A percentile compares a stretch with the other conserved stretches of the same genome.
These are phyloP conservation scores for Penicillium turbatum DNA, from an alignment of 495 filamentous ascomycete species.

Conservation along the genomic window DNA sequence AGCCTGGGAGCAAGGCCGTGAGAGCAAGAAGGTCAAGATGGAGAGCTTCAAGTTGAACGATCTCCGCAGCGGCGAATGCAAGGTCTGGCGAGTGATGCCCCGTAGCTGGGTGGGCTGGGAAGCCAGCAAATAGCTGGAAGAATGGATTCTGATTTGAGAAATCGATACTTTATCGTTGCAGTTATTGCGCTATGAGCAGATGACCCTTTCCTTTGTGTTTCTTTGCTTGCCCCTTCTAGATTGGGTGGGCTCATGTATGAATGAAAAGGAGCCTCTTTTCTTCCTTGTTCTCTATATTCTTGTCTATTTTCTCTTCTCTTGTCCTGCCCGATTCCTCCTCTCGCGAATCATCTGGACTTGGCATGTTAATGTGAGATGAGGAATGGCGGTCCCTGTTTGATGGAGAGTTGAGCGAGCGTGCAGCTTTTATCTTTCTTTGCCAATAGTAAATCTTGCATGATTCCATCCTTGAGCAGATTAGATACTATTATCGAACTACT, in stretches of 20 bases:
- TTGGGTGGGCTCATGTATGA: constrained; percentile 21
- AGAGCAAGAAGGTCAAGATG: constrained; percentile 89
- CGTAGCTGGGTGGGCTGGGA: constrained; percentile 91
- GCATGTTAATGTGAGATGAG: constrained; percentile 25
- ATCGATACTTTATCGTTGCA: not conserved
- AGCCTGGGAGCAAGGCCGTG: constrained; percentile 91
- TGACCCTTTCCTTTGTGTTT: constrained; percentile 9
- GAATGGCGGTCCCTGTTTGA: constrained; percentile 15
- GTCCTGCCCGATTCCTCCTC: constrained; percentile 1
- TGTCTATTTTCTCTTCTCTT: constrained; percentile 7
- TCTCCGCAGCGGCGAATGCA: constrained; percentile 88
- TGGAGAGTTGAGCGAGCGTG: constrained; percentile 31
- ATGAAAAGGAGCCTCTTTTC: constrained; percentile 14
- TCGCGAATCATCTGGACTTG: constrained; percentile 4
- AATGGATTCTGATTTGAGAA: constrained; percentile 8
- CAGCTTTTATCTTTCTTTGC: constrained; percentile 17
- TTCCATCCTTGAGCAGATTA: not conserved
- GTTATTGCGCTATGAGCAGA: constrained; percentile 10
- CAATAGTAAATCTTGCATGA: constrained; percentile 22
- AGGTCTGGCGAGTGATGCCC: constrained; percentile 95
- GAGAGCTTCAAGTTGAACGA: constrained; percentile 94
- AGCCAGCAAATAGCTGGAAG: constrained; percentile 27
- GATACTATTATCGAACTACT: not conserved
- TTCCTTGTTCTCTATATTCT: constrained; percentile 11
- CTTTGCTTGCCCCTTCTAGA: constrained; percentile 13